phyloP scores from a whole-genome alignment of 2,329 filamentous ascomycete species.

The Colletotrichum liriopes region DNA sequence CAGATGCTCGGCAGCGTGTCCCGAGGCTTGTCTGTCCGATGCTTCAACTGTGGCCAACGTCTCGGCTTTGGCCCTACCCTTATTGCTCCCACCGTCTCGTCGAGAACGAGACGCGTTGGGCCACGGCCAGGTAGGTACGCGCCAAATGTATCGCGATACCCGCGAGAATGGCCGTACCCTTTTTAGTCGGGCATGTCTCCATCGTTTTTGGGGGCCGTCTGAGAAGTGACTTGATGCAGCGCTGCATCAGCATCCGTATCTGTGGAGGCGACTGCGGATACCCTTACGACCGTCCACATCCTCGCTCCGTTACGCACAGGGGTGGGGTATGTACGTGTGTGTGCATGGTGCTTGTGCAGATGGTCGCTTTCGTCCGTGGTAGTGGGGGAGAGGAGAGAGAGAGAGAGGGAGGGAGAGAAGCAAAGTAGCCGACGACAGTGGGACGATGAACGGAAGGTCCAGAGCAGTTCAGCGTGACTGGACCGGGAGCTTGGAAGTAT shows the following conservation, averaged over 20 bases:
- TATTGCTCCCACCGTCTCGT: conserved; percentile 27
- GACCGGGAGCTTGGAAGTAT: neutral
- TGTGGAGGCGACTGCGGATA: conserved; percentile 23
- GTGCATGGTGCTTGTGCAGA: conserved; percentile 4
- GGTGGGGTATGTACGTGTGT: neutral
- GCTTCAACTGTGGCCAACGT: neutral
- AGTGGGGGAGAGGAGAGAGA: too few species aligned
- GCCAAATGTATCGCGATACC: neutral
- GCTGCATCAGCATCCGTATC: conserved; percentile 21
- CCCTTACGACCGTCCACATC: neutral
- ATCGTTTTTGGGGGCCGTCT: conserved; percentile 36
- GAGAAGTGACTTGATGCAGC: conserved; percentile 12
- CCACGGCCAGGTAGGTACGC: neutral
- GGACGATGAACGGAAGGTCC: conserved; percentile 23
- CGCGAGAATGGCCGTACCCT: conserved; percentile 21
- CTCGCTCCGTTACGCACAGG: neutral
- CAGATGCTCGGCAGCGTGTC: neutral
- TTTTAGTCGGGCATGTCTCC: neutral
- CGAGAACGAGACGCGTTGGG: conserved; percentile 4
- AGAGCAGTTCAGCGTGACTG: conserved; percentile 4
- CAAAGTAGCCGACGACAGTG: conserved; percentile 23
- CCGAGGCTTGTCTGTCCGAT: neutral
- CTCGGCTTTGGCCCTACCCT: conserved; percentile 23
- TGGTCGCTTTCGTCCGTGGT: neutral
- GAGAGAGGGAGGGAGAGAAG: neutral